Evolutionary conservation across 805 yeast genomes (phyloP).

Genomic region (Schwanniomyces polymorphus): DNA sequence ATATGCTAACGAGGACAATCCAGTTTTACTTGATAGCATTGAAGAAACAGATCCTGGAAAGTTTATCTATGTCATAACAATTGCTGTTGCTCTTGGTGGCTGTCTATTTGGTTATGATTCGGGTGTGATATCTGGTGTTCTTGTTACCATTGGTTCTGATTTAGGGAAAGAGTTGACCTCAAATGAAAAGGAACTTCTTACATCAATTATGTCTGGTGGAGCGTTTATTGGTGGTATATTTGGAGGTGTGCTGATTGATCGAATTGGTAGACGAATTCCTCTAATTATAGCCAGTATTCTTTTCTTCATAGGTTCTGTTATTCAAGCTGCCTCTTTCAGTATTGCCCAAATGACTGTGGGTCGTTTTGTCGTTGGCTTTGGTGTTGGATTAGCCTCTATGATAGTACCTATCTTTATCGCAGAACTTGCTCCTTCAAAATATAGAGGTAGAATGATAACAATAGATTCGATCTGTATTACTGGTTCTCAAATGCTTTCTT

Average conservation of each 20-base stretch:
- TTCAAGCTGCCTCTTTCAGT: conserved; percentile 47
- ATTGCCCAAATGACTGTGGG: conserved; percentile 47
- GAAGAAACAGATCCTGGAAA: conserved; percentile 2
- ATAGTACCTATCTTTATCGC: conserved; percentile 62
- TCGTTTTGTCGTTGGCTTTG: conserved; percentile 59
- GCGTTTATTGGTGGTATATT: conserved; percentile 63
- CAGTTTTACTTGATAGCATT: conserved; percentile 1
- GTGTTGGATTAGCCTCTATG: conserved; percentile 68
- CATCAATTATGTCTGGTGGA: conserved; percentile 65
- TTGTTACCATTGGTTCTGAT: conserved; percentile 63
- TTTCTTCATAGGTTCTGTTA: conserved; percentile 60
- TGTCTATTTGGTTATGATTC: conserved; percentile 56
- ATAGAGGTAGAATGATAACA: conserved; percentile 56
- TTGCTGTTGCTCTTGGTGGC: conserved; percentile 15
- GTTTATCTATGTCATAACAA: conserved; percentile 2
- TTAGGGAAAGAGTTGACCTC: conserved; percentile 48
- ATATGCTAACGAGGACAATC: conserved; percentile 1
- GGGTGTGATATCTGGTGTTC: conserved; percentile 66
- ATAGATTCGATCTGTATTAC: conserved; percentile 65
- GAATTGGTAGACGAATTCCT: conserved; percentile 54
- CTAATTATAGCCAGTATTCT: conserved; percentile 56
- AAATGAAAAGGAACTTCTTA: conserved; percentile 51
- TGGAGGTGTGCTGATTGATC: conserved; percentile 57
- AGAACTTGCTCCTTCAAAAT: conserved; percentile 57
- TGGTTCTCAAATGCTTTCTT: conserved; percentile 64